phyloP scores from a whole-genome alignment of 2,329 filamentous ascomycete species.

The Microthyrium microscopicum region DNA sequence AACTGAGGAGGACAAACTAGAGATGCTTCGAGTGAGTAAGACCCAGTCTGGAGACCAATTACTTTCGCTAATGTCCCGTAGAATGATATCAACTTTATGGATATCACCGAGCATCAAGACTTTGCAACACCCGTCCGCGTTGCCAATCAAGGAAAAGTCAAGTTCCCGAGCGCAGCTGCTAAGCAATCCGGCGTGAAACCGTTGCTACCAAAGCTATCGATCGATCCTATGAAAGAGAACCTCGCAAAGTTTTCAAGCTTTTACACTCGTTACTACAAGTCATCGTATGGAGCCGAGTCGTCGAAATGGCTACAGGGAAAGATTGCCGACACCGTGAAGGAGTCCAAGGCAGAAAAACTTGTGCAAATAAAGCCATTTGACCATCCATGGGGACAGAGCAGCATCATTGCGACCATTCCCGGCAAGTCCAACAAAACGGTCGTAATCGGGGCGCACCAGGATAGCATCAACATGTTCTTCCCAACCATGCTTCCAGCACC shows the following conservation, averaged over 20 bases:
- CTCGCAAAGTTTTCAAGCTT: slow-evolving; percentile 65
- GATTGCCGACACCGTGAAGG: slow-evolving; percentile 53
- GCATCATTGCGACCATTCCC: slow-evolving; percentile 80
- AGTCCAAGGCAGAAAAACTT: slow-evolving; percentile 50
- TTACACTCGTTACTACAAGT: slow-evolving; percentile 71
- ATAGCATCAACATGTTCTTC: slow-evolving; percentile 85
- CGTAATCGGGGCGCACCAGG: slow-evolving; percentile 82
- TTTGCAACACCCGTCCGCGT: slow-evolving; percentile 33
- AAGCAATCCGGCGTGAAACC: slow-evolving; percentile 50
- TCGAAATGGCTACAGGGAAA: slow-evolving; percentile 72
- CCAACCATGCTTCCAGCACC: slow-evolving; percentile 72
- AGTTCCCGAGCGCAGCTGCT: slow-evolving; percentile 49
- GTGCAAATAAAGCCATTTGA: slow-evolving; percentile 58
- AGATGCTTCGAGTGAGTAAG: slow-evolving; percentile 55
- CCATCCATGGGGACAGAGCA: slow-evolving; percentile 79
- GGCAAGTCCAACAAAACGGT: slow-evolving; percentile 71
- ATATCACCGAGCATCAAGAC: slow-evolving; percentile 64
- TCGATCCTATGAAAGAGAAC: slow-evolving; percentile 59
- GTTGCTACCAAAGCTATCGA: slow-evolving; percentile 52
- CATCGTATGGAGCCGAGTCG: slow-evolving; percentile 62
- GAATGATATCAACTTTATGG: slow-evolving; percentile 69
- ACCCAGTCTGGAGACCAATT: neutral
- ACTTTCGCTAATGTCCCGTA: neutral
- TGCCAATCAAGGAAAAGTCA: slow-evolving; percentile 22
- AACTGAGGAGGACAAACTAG: slow-evolving; percentile 91